Evolutionary conservation across 768 basidiomycete genomes (phyloP), one percentile per base, ranked within the genome.

Genomic region (Boletus insuetus): DNA sequence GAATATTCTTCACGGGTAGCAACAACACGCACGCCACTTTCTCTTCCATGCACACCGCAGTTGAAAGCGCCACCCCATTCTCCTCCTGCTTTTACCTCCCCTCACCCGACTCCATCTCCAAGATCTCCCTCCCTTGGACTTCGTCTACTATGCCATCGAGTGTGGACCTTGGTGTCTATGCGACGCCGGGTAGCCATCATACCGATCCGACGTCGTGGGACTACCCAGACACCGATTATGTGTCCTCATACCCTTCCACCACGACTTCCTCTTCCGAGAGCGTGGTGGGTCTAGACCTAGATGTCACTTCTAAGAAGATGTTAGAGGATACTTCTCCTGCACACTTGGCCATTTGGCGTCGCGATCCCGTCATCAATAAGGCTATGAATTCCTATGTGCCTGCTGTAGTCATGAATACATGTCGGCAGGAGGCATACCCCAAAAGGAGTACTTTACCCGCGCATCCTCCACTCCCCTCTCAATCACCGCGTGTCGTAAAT

Each of bases 11-110:
- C 51, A 65, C 73, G 32, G 73, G 73, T 19, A 79, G 76, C 41
- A 75, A 63, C 55, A 81, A 81, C 14, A 78, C 81, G 37, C 65
- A 67, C 48, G 74, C 74, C 26, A 75, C 74, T 0, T 73, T 75
- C 17, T 84, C 85, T 32, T 86, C 86, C 26, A 87, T 89, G 86
- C 86, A 86, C 55, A 89, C 87, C 19, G 87, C 87, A 38, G 81
- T 87, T 46, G 87, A 89, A 69, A 67, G 64, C 34, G 79, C 81
- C 52, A 83, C 81, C 51, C 77, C 79, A 13, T 83, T 82, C 61
- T 78, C 80, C 17, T 83, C 83, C 1, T 79, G 81, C 51, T 84
- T 80, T 59, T 83, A 79, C 61, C 70, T 83, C 51, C 73, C 74
- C 51, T 79, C 77, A 37, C 74, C 79, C 3, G 67, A 73, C 37